phyloP scores from a whole-genome alignment of 2,329 filamentous ascomycete genomes.

The Metarhizium guizhouense region DNA sequence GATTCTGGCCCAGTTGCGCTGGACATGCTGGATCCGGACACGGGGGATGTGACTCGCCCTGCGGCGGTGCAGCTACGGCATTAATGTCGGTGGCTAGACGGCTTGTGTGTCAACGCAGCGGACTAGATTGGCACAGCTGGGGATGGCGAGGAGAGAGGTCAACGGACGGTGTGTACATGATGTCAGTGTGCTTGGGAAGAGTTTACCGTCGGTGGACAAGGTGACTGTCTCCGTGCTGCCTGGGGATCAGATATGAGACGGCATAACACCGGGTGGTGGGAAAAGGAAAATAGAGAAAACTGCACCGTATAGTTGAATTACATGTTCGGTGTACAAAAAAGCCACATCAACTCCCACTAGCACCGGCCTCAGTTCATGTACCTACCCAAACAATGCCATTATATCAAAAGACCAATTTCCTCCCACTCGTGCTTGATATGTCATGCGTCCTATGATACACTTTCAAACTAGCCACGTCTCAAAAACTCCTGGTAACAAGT shows the following conservation, averaged over 20 bases:
- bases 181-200: no score
- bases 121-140: no score
- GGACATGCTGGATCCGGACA: neutral
- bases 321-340: no score
- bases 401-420: neutral
- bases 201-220: no score
- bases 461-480: neutral
- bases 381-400: neutral
- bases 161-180: no score
- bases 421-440: neutral
- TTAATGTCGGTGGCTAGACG: neutral
- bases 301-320: neutral
- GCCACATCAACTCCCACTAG: no score
- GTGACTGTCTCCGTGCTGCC: no score
- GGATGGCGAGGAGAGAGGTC: no score
- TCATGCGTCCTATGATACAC: neutral
- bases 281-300: neutral
- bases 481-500: neutral
- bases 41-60: neutral
- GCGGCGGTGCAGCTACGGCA: neutral
- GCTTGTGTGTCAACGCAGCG: no score
- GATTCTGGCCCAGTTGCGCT: neutral
- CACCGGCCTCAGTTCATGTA: neutral
- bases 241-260: no score
- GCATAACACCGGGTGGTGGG: no score